Evolutionary conservation across 2,329 filamentous ascomycete genomes (phyloP).

Genomic region (Tolypocladium sp.): DNA sequence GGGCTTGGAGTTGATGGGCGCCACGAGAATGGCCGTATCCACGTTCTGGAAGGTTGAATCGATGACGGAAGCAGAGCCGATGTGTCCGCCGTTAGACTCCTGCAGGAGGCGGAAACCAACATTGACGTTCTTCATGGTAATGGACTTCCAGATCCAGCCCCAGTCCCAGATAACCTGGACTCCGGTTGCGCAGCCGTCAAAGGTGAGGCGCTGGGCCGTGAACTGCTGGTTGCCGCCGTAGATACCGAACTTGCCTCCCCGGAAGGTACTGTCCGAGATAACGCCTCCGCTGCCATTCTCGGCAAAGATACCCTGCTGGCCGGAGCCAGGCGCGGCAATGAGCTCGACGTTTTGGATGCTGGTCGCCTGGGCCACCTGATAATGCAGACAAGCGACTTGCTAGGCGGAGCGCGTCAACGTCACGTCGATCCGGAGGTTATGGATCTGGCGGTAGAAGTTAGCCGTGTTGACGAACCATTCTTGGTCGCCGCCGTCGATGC

Average conservation of each 20-base stretch:
- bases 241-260: slow-evolving; percentile 42
- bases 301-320: slow-evolving; percentile 7
- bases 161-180: slow-evolving; percentile 66
- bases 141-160: slow-evolving; percentile 46
- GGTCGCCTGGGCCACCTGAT: slow-evolving; percentile 15
- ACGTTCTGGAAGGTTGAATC: not conserved
- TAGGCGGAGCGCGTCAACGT: not conserved
- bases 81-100: not conserved
- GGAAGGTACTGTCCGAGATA: slow-evolving; percentile 52
- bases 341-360: slow-evolving; percentile 10
- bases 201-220: slow-evolving; percentile 55
- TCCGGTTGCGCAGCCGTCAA: slow-evolving; percentile 55
- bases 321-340: not conserved
- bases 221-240: slow-evolving; percentile 53
- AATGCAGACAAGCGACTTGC: slow-evolving; percentile 8
- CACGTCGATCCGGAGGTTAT: slow-evolving; percentile 7
- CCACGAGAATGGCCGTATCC: too few species aligned
- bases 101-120: slow-evolving; percentile 4
- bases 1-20: too few species aligned
- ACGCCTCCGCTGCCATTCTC: slow-evolving; percentile 28
- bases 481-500: slow-evolving; percentile 3
- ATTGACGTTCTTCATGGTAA: slow-evolving; percentile 5
- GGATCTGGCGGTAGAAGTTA: slow-evolving; percentile 10
- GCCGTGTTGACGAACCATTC: slow-evolving; percentile 10
- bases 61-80: not conserved